Evolutionary conservation across 208 protist genomes (phyloP).

Genomic region (Angomonas deanei): DNA sequence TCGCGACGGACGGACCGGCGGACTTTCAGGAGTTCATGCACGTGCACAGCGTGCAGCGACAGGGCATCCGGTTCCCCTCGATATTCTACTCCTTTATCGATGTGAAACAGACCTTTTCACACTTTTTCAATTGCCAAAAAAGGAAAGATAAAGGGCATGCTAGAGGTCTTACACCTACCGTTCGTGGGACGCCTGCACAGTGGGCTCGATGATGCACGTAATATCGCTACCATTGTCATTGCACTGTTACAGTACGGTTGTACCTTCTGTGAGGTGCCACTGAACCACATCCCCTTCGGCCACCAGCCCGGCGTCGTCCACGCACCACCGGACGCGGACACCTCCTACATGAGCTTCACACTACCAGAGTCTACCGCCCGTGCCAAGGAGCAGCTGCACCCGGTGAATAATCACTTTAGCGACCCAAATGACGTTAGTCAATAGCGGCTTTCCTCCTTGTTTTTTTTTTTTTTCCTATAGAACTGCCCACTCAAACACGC

Average conservation of each 20-base stretch:
- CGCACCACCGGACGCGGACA: neutral
- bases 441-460: no score
- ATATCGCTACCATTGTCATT: conserved; percentile 85
- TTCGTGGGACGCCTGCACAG: conserved; percentile 82
- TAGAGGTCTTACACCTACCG: conserved; percentile 72
- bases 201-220: conserved; percentile 80
- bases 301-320: neutral
- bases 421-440: no score
- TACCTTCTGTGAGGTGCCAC: conserved; percentile 67
- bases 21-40: conserved; percentile 87
- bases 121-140: conserved; percentile 66
- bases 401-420: no score
- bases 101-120: conserved; percentile 78
- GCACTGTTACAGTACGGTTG: conserved; percentile 70
- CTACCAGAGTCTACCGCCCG: neutral
- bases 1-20: conserved; percentile 77
- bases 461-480: no score
- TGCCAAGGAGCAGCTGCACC: no score
- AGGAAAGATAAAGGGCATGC: conserved; percentile 85
- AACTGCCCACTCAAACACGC: no score
- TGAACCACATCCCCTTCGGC: conserved; percentile 20
- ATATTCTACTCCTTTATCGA: conserved; percentile 87
- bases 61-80: conserved; percentile 73
- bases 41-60: conserved; percentile 58
- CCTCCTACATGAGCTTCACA: neutral